Conservation (phyloP, 371 early-diverging fungal genomes). For the Circinella umbellata region DNA sequence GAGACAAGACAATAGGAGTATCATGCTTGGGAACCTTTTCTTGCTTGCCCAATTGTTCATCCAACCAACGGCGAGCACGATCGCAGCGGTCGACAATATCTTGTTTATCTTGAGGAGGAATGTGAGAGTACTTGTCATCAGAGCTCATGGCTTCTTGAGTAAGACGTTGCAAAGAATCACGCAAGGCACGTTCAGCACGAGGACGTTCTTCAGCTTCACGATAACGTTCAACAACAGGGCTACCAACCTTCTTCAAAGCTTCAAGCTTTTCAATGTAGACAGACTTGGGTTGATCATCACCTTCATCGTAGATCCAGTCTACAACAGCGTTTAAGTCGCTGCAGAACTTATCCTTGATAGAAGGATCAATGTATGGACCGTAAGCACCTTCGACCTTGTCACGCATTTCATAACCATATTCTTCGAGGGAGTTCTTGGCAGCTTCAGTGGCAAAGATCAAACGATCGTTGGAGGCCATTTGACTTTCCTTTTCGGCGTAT, state of each 20-base stretch:
- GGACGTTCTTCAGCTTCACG: constrained; percentile 89
- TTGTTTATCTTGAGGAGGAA: constrained; percentile 85
- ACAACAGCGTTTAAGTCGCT: constrained; percentile 79
- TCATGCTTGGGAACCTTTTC: constrained; percentile 76
- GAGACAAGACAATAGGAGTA: constrained; percentile 70
- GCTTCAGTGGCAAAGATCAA: constrained; percentile 94
- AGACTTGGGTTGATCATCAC: constrained; percentile 90
- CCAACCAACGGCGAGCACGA: constrained; percentile 88
- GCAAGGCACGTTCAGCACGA: constrained; percentile 77
- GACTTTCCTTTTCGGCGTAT: constrained; percentile 79
- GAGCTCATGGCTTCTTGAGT: constrained; percentile 72
- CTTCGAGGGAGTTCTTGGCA: constrained; percentile 94
- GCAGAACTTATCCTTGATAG: constrained; percentile 71
- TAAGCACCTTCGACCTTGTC: constrained; percentile 79
- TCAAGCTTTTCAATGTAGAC: constrained; percentile 86
- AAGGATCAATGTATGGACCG: constrained; percentile 76
- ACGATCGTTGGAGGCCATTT: constrained; percentile 87
- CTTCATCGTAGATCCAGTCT: constrained; percentile 98
- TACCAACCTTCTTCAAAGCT: constrained; percentile 82
- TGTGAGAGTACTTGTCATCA: constrained; percentile 90
- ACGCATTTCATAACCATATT: constrained; percentile 97
- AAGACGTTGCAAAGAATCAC: constrained; percentile 77
- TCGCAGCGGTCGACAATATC: constrained; percentile 77
- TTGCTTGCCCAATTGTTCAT: constrained; percentile 79
- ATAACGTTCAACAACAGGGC: constrained; percentile 82